A percentile compares a stretch with the other conserved stretches of the same genome.
Conservation (phyloP, 441 rosid genomes). For the Isatis lusitanica region DNA sequence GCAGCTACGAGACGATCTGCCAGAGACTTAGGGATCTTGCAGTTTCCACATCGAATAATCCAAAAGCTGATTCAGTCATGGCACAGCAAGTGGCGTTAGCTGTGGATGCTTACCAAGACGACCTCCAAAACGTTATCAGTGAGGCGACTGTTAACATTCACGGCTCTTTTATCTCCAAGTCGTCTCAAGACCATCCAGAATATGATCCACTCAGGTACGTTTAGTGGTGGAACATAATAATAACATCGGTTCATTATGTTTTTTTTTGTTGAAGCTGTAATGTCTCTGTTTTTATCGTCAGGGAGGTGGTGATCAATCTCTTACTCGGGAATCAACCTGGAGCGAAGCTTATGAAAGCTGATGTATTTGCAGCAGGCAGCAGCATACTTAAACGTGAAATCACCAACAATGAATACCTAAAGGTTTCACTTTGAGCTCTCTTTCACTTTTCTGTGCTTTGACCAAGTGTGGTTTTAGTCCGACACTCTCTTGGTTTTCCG, state of each 20-base stretch:
- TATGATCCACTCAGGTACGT: constrained; percentile 63
- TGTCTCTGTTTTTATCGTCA: constrained; percentile 30
- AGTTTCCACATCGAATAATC: constrained; percentile 56
- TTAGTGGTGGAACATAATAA: not conserved
- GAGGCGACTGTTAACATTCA: constrained; percentile 60
- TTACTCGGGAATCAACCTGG: constrained; percentile 49
- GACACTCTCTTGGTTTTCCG: constrained; percentile 5
- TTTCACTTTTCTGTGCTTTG: constrained; percentile 8
- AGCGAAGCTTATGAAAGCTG: constrained; percentile 69
- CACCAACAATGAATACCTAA: constrained; percentile 50
- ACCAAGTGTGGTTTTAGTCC: not conserved
- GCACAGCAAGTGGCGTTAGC: constrained; percentile 56
- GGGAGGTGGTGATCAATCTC: constrained; percentile 67
- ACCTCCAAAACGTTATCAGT: constrained; percentile 54
- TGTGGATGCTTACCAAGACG: constrained; percentile 61
- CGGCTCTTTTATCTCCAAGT: constrained; percentile 62
- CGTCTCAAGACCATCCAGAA: constrained; percentile 76
- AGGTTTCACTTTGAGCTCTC: constrained; percentile 47
- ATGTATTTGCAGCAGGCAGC: constrained; percentile 55
- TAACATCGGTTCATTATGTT: not conserved
- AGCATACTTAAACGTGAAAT: constrained; percentile 46
- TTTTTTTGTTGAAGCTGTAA: not conserved
- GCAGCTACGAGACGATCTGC: constrained; percentile 65
- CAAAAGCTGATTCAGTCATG: constrained; percentile 68
- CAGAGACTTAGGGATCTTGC: constrained; percentile 70